phyloP scores from a whole-genome alignment of 768 basidiomycete genomes.

The Lentinula sp. region DNA sequence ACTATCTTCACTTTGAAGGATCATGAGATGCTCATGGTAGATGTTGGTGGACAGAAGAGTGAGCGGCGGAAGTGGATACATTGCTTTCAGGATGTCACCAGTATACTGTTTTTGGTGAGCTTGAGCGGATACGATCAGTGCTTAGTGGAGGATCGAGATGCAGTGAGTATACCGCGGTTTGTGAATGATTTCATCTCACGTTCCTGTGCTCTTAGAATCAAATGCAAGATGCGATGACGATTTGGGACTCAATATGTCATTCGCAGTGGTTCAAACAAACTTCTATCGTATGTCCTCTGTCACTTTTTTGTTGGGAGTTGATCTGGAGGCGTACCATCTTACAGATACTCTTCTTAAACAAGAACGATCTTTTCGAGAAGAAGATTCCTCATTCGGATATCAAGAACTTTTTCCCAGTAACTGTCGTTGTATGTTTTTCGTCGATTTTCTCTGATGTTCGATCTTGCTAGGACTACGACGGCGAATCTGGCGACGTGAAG shows the following conservation, averaged over 20 bases:
- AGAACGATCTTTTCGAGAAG: slow-evolving; percentile 86
- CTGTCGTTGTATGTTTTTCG: slow-evolving; percentile 14
- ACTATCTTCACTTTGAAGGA: slow-evolving; percentile 76
- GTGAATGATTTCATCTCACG: slow-evolving; percentile 1
- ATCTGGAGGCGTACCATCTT: background rate
- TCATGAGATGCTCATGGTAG: slow-evolving; percentile 83
- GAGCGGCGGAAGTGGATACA: slow-evolving; percentile 93
- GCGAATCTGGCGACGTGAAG: slow-evolving; percentile 62
- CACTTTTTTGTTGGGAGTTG: background rate
- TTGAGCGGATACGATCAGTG: slow-evolving; percentile 93
- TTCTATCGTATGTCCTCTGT: slow-evolving; percentile 60
- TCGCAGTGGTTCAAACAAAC: slow-evolving; percentile 96
- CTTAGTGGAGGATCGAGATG: slow-evolving; percentile 87
- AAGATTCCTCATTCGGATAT: slow-evolving; percentile 82
- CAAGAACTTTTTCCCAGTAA: slow-evolving; percentile 81
- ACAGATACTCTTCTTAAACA: slow-evolving; percentile 92
- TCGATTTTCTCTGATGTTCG: background rate
- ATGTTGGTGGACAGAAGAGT: slow-evolving; percentile 86
- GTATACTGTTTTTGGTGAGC: slow-evolving; percentile 87
- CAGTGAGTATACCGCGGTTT: slow-evolving; percentile 42
- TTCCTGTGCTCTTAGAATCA: slow-evolving; percentile 59
- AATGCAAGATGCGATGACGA: slow-evolving; percentile 99
- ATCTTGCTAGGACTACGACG: slow-evolving; percentile 68
- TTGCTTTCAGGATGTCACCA: slow-evolving; percentile 92
- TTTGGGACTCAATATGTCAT: slow-evolving; percentile 97